Evolutionary conservation across 192 early-diverging fungal genomes (phyloP), one percentile per base, ranked within the genome.

Genomic region (Haplosporangium gracile): DNA sequence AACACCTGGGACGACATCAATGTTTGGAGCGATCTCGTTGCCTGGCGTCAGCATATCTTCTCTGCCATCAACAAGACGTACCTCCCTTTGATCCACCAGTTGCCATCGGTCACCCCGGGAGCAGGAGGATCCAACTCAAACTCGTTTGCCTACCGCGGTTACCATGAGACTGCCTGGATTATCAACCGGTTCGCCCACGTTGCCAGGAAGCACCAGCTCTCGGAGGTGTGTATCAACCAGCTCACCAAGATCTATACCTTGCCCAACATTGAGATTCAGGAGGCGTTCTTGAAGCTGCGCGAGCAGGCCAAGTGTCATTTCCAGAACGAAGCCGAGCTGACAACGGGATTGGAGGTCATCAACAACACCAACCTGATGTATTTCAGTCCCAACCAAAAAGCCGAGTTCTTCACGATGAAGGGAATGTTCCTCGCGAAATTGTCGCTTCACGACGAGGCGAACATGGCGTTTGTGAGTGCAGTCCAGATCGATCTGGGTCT

Each of bases 161-260:
- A 98, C 88, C 99, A 99, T 88, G 98, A 99, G 88, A 99, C 98
- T 40, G 99, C 99, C 5, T 99, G 99, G 99, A 99, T 98, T 40
- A 99, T 99, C 90, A 99, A 99, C 83, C 92, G 98, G 53, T 99
- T 99, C 88, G 98, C 99, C 6, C 96, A 98, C 68, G 96, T 99
- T 45, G 97, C 98, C 7, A 91, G 99, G 2, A 96, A 98, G 76
- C 99, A 99, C 82, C 93, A 95, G n/a, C 91, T 99, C 26, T 93
- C 95, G 8, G 97, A 99, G 57, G 98, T 99, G 16, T 99, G 98
- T 86, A 95, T 97, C 79, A 94, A 90, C 60, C 95, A 93, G 39
- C 91, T 99, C 47, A 97, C 95, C 82, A 97, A 97, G 81, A 99
- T 99, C 75, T 99, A 99, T 89, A 98, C 97, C 2, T 91, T 99